These are phyloP conservation scores for Potentilla sterilis DNA, from an alignment of 306 rosid species.

Conservation along the genomic window DNA sequence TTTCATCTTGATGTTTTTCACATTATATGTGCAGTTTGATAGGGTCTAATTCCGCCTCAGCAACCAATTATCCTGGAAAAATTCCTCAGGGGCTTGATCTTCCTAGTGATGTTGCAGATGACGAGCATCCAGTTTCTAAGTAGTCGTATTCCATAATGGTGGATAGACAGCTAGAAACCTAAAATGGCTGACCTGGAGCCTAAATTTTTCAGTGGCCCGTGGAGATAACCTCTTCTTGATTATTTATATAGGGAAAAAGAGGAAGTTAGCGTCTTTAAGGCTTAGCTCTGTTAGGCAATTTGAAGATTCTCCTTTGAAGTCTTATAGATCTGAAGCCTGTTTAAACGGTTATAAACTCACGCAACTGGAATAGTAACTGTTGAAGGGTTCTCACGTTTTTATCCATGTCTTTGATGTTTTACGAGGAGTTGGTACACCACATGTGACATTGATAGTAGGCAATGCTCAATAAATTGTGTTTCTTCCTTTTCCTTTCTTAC, in stretches of 20 bases:
- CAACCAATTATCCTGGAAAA: slow-evolving; percentile 72
- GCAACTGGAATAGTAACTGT: not conserved
- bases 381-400: not conserved
- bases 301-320: not conserved
- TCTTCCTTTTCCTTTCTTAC: not conserved
- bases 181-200: not conserved
- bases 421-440: not conserved
- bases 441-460: not conserved
- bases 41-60: slow-evolving; percentile 60
- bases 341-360: not conserved
- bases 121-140: slow-evolving; percentile 36
- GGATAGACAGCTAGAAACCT: not conserved
- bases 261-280: not conserved
- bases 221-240: not conserved
- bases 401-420: not conserved
- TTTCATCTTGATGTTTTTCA: not conserved
- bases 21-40: slow-evolving; percentile 46
- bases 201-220: not conserved
- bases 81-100: slow-evolving; percentile 68
- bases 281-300: slow-evolving; percentile 9
- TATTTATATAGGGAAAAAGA: not conserved
- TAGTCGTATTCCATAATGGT: slow-evolving; percentile 5
- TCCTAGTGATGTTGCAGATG: slow-evolving; percentile 63
- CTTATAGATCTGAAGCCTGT: not conserved
- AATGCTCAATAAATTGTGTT: not conserved